Evolutionary conservation across 805 yeast species (phyloP), one percentile per base, ranked within the genome.

Genomic region (Saccharomyces paradoxus): DNA sequence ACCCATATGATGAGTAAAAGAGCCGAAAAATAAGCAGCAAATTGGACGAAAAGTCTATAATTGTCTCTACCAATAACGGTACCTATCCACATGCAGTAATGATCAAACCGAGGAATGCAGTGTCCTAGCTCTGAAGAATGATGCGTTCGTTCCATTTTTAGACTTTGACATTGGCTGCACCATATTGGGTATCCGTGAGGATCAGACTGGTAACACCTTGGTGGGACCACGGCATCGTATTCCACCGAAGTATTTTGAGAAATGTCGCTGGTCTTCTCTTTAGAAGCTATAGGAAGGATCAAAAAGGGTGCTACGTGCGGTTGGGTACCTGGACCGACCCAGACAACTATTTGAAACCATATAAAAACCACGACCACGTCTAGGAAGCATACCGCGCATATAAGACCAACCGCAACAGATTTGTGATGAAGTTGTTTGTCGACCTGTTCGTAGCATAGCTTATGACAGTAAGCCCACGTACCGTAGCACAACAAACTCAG

Each of bases 41-140:
- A 84, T 57, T 80, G 82, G 2, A 83, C 51, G 62, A 90, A 90
- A 29, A 74, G 70, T 50, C 77, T 65, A 65, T 82, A 81, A 68
- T 92, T 91, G 41, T 72, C 67, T 55, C 79, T 78, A 0, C 96
- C 97, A 48, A 91, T 80, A 4, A 82, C 80, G 0, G 77, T 66
- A 1, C 96, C 95, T 0, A 92, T 69, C 85, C 89, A 89, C 0
- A 81, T 64, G 66, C 98, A 91, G 63, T 77, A 85, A 67, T 91
- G 98, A 69, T 91, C 98, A 75, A 87, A 86, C 55, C 78, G 75
- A 0, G 87, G 82, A 0, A 90, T 81, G 64, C 96, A 89, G 26
- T 69, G 63, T 2, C 76, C 77, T 52, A 71, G 51, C 50, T 78
- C 74, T 2, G 79, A 74, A 44, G 90, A 84, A 64, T 88, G 97